Conservation (phyloP, 139 green algal species). For the Picochlorum sp. region DNA sequence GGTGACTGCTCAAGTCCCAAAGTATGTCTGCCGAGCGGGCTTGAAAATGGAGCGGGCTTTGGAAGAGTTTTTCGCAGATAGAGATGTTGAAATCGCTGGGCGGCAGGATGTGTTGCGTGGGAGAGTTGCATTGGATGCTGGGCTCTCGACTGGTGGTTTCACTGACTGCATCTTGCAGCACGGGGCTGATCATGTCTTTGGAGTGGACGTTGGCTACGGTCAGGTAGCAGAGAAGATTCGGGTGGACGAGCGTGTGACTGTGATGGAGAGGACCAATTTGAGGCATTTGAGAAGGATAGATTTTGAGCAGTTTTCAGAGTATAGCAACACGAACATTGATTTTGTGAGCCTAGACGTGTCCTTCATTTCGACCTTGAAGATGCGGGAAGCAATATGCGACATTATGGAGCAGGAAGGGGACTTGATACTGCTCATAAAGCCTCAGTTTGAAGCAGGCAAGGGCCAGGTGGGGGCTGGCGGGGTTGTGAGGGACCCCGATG, state of each 20-base stretch:
- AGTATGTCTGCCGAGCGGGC: slow-evolving; percentile 79
- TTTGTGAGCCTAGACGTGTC: slow-evolving; percentile 90
- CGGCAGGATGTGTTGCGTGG: slow-evolving; percentile 20
- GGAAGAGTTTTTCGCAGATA: slow-evolving; percentile 45
- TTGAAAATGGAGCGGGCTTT: slow-evolving; percentile 91
- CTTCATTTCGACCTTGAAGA: slow-evolving; percentile 92
- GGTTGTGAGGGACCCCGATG: slow-evolving; percentile 66
- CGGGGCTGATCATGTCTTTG: slow-evolving; percentile 71
- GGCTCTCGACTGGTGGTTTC: slow-evolving; percentile 94
- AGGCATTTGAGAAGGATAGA: slow-evolving; percentile 54
- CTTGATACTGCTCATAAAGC: slow-evolving; percentile 91
- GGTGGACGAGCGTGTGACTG: slow-evolving; percentile 57
- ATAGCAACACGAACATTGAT: slow-evolving; percentile 33
- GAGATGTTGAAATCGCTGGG: not conserved
- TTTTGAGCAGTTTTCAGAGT: slow-evolving; percentile 32
- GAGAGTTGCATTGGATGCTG: slow-evolving; percentile 70
- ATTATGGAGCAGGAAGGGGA: slow-evolving; percentile 42
- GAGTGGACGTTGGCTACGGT: slow-evolving; percentile 92
- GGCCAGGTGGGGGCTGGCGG: slow-evolving; percentile 51
- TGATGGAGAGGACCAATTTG: slow-evolving; percentile 94
- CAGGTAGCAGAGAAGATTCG: slow-evolving; percentile 84
- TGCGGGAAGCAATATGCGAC: slow-evolving; percentile 41
- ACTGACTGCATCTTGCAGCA: slow-evolving; percentile 93
- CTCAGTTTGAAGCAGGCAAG: slow-evolving; percentile 92
- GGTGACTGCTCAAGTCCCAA: slow-evolving; percentile 63